A percentile compares a stretch with the other conserved stretches of the same genome.
These are phyloP conservation scores for Leersia perrieri DNA, from an alignment of 176 grass and related monocot genomes.

Conservation along the genomic window DNA sequence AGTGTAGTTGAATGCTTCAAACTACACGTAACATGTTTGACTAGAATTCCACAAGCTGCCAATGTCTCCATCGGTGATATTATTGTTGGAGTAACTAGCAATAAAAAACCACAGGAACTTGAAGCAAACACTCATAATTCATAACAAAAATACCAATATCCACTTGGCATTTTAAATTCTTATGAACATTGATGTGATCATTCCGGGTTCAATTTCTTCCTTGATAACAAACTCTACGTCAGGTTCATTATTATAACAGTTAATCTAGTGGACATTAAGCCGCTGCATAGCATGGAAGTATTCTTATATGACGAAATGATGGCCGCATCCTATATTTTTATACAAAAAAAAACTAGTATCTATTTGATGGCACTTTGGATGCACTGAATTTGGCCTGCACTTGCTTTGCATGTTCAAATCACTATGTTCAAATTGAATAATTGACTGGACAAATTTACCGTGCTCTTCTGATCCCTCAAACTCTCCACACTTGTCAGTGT, in stretches of 20 bases:
- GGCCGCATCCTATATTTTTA: not conserved
- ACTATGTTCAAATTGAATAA: not conserved
- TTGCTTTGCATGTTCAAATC: not conserved
- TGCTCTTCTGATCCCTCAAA: not conserved
- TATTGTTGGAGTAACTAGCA: not conserved
- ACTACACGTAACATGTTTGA: slow-evolving; percentile 30
- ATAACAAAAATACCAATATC: not conserved
- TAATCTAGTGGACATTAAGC: not conserved
- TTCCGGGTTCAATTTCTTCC: not conserved
- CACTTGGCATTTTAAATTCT: not conserved
- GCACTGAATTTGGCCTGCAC: not conserved
- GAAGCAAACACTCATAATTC: not conserved
- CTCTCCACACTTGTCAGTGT: slow-evolving; percentile 14
- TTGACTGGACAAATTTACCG: not conserved
- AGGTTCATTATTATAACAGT: not conserved
- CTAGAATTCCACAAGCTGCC: not conserved
- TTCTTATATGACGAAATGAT: not conserved
- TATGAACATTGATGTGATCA: not conserved
- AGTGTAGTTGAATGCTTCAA: not conserved
- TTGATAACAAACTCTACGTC: not conserved
- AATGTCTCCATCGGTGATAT: slow-evolving; percentile 14
- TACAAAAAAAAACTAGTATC: not conserved
- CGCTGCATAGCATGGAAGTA: not conserved
- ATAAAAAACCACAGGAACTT: not conserved
- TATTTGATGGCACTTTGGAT: not conserved